Evolutionary conservation across 2,329 filamentous ascomycete genomes (phyloP).

Genomic region (Leptographium galeiforme): DNA sequence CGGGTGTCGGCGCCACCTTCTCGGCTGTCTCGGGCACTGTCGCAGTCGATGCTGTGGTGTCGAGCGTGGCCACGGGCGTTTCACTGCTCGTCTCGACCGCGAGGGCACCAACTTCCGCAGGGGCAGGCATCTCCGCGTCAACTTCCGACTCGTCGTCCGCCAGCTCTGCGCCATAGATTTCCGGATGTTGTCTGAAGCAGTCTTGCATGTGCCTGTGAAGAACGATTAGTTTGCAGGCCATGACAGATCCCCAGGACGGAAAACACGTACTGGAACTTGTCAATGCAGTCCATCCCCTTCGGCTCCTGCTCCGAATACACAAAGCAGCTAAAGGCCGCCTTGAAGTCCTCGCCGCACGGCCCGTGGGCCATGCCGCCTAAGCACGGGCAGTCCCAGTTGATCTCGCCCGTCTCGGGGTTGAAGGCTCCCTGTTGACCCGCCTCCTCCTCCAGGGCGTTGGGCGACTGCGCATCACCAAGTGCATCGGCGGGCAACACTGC

Average conservation of each 20-base stretch:
- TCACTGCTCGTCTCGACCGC: not conserved
- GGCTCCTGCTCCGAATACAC: conserved; percentile 90
- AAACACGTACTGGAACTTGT: conserved; percentile 77
- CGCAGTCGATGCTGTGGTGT: not conserved
- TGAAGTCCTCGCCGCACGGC: conserved; percentile 92
- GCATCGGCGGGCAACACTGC: conserved; percentile 10
- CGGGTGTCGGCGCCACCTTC: not conserved
- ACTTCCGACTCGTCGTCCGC: conserved; percentile 52
- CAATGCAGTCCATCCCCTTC: conserved; percentile 95
- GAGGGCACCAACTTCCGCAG: not conserved
- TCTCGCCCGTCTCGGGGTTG: conserved; percentile 96
- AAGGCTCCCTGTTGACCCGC: conserved; percentile 82
- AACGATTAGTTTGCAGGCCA: conserved; percentile 5
- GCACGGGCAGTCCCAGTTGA: conserved; percentile 99
- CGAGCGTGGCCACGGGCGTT: not conserved
- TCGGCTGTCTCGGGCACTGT: not conserved
- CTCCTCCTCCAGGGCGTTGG: conserved; percentile 58
- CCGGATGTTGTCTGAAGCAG: conserved; percentile 86
- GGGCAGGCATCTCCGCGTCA: not conserved
- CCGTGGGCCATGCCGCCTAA: conserved; percentile 94
- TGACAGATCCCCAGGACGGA: no score
- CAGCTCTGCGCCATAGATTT: conserved; percentile 82
- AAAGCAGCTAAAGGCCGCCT: conserved; percentile 93
- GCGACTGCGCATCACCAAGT: conserved; percentile 19
- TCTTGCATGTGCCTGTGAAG: conserved; percentile 76